Evolutionary conservation across 140 eudicot species (phyloP).

Genomic region (Stevia rebaudiana): DNA sequence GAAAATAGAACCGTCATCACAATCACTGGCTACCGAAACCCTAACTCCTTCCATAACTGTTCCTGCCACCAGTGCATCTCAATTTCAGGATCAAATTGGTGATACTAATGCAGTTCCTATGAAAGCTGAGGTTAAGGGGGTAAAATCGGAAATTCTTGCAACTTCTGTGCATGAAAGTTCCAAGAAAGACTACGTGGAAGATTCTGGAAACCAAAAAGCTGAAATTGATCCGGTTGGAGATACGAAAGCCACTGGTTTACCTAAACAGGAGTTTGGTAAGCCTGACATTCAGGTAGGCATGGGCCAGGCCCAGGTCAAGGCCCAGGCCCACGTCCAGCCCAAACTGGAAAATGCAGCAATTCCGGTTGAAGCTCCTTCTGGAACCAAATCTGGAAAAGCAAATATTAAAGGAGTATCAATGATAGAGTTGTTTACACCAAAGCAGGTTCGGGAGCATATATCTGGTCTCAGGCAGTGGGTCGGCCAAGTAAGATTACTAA

Average conservation of each 20-base stretch:
- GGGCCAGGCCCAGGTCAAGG: background rate
- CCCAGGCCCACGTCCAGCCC: constrained; percentile 19
- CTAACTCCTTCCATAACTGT: constrained; percentile 30
- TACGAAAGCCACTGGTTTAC: constrained; percentile 27
- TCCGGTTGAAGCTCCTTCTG: constrained; percentile 39
- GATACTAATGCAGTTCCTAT: constrained; percentile 23
- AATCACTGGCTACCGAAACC: constrained; percentile 33
- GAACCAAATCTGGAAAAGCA: constrained; percentile 83
- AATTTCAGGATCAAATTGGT: constrained; percentile 27
- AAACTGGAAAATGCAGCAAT: constrained; percentile 35
- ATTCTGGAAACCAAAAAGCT: constrained; percentile 25
- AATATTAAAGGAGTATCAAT: constrained; percentile 82
- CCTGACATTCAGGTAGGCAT: constrained; percentile 50
- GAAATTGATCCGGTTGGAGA: constrained; percentile 28
- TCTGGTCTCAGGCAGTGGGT: constrained; percentile 92
- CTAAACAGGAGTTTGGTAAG: constrained; percentile 43
- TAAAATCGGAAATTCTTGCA: constrained; percentile 43
- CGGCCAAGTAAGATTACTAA: constrained; percentile 65
- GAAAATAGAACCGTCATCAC: constrained; percentile 55
- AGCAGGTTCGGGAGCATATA: constrained; percentile 86
- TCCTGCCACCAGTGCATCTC: constrained; percentile 34
- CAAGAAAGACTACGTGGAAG: constrained; percentile 36
- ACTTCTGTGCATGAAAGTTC: constrained; percentile 38
- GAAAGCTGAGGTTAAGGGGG: constrained; percentile 49
- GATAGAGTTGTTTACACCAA: constrained; percentile 88